Evolutionary conservation across 768 basidiomycete species (phyloP), one percentile per base, ranked within the genome.

Genomic region (Trametes cubensis): DNA sequence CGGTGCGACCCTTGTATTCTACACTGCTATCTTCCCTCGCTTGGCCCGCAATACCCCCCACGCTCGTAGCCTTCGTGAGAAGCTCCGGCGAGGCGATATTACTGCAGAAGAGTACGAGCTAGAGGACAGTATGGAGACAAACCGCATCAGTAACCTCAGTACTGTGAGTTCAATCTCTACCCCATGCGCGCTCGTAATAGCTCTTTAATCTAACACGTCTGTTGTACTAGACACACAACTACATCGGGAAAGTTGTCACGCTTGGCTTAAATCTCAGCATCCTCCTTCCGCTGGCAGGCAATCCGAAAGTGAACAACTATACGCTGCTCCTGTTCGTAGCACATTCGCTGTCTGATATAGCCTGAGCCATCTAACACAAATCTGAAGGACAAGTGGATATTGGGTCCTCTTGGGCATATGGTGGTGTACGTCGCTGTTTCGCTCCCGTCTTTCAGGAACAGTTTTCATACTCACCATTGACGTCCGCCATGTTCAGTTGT

Each of bases 391-490:
- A 14, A 92, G 86, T 60, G 80, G 77, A 0, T 91, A 92, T 64
- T 88, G 89, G 91, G 88, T 95, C 11, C 48, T 94, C 0, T 78
- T 81, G 8, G 92, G 92, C 6, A 85, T 93, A 52, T 94, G 93
- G 86, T 95, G 93, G 93, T 92, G 90, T 92, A 75, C 49, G 88
- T 74, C 0, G 40, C 7, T 7, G 28, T 28, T 7, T 7, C 28
- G 4, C 28, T 28, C 7, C 7, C 20, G 11, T 41, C 7, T 34
- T 8, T 18, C 39, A 46, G n/a, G 3, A 26, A 30, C 8, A 8
- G 42, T 34, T 5, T 26, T 26, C 25, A 48, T 45, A 2, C 17
- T 41, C 26, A 51, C 28, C 52, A 46, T 20, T 14, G 18, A 14
- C 26, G 39, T 61, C 47, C 34, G 2, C 10, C 4, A 11, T 34